Conservation (phyloP, 2,329 filamentous ascomycete species). For the Zymoseptoria crescenta region DNA sequence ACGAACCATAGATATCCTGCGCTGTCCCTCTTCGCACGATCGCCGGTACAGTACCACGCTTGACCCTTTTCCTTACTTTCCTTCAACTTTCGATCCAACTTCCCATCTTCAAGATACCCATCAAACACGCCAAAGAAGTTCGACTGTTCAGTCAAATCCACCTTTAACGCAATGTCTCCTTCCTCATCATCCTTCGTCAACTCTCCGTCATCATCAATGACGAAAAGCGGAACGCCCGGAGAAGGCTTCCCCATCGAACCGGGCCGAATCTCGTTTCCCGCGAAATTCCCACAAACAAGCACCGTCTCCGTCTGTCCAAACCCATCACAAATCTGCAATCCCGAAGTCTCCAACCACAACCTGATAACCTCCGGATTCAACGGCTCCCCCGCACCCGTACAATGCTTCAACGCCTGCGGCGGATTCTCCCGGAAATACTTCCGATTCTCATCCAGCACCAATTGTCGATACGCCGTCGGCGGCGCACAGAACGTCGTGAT, state of each 20-base stretch:
- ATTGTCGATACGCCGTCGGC: constrained; percentile 35
- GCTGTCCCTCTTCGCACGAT: constrained; percentile 82
- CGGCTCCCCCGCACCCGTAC: constrained; percentile 34
- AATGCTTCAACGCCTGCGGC: constrained; percentile 30
- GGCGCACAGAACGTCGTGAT: constrained; percentile 37
- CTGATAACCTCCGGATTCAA: constrained; percentile 35
- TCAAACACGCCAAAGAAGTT: constrained; percentile 25
- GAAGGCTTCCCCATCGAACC: constrained; percentile 36
- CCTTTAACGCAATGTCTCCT: constrained; percentile 32
- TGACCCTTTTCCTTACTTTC: constrained; percentile 1
- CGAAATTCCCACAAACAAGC: constrained; percentile 35
- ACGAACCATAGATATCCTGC: constrained; percentile 99
- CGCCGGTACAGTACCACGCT: constrained; percentile 33
- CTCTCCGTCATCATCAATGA: constrained; percentile 29
- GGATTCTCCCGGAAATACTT: constrained; percentile 22
- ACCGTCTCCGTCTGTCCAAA: constrained; percentile 38
- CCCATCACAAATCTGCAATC: constrained; percentile 33
- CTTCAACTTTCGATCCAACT: constrained; percentile 16
- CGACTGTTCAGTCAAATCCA: constrained; percentile 15
- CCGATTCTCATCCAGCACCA: constrained; percentile 30
- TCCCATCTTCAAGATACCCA: constrained; percentile 24
- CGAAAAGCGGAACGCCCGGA: constrained; percentile 31
- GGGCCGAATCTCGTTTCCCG: constrained; percentile 27
- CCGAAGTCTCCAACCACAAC: constrained; percentile 31
- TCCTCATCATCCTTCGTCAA: constrained; percentile 25